Evolutionary conservation across 2,329 filamentous ascomycete genomes (phyloP).

Genomic region (Septoria linicola): DNA sequence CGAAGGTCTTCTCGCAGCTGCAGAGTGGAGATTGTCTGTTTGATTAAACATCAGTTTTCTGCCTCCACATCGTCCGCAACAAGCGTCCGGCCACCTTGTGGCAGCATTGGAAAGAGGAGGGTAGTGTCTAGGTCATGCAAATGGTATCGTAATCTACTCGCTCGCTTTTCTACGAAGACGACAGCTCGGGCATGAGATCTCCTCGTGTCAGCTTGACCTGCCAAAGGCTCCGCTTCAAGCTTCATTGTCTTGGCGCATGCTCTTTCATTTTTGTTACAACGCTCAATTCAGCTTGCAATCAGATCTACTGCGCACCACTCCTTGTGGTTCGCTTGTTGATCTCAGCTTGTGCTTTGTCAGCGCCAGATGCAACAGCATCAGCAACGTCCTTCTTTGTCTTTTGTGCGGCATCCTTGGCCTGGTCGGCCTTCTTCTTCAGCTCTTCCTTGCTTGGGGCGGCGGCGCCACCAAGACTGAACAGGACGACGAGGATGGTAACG

Average conservation of each 20-base stretch:
- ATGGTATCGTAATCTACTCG: constrained; percentile 1
- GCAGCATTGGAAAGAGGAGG: too few relatives aligned
- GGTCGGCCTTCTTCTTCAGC: constrained; percentile 70
- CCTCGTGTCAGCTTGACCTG: not conserved
- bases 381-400: constrained; percentile 69
- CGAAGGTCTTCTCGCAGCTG: too few relatives aligned
- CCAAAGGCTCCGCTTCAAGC: not conserved
- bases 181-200: not conserved
- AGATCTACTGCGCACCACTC: constrained; percentile 23
- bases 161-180: not conserved
- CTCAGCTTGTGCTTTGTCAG: constrained; percentile 74
- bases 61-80: too few relatives aligned
- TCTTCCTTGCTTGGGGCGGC: constrained; percentile 63
- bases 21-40: too few relatives aligned
- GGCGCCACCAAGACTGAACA: constrained; percentile 62
- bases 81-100: too few relatives aligned
- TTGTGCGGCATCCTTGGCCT: constrained; percentile 69
- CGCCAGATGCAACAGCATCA: constrained; percentile 58
- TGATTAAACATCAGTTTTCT: too few relatives aligned
- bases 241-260: not conserved
- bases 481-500: constrained; percentile 67
- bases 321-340: constrained; percentile 53
- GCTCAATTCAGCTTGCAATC: not conserved
- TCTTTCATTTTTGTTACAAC: not conserved
- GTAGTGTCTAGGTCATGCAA: not conserved